Conservation (phyloP, 73 alveolate genomes). For the Tetrahymena borealis region DNA sequence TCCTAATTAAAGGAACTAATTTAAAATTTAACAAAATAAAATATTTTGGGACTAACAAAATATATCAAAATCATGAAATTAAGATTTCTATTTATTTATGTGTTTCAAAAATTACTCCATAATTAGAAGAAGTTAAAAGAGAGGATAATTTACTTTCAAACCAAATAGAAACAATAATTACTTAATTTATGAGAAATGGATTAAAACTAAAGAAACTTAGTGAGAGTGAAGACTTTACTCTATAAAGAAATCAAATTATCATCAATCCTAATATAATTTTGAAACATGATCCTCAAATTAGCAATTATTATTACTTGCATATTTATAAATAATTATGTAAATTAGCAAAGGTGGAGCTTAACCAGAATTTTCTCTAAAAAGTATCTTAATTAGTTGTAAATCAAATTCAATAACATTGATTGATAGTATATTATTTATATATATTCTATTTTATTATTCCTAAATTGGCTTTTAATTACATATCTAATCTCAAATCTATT, state of each 20-base stretch:
- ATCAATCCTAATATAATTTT: background rate
- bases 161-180: background rate
- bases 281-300: background rate
- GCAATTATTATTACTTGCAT: background rate
- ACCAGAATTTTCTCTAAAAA: background rate
- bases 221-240: background rate
- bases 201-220: background rate
- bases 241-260: background rate
- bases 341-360: background rate
- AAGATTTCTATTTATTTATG: background rate
- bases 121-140: background rate
- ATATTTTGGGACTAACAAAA: background rate
- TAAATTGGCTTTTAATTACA: too few species aligned
- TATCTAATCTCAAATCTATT: too few species aligned
- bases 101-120: background rate
- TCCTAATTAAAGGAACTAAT: background rate
- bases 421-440: background rate
- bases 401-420: too few species aligned
- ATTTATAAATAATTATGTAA: background rate
- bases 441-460: background rate
- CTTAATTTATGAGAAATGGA: background rate
- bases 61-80: background rate
- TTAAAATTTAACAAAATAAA: background rate
- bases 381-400: background rate
- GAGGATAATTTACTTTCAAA: background rate